Percentiles rank a stretch among this genome's conserved stretches.
Conservation (phyloP, 106 monocot genomes). For the Alisma plantagoaquatica region DNA sequence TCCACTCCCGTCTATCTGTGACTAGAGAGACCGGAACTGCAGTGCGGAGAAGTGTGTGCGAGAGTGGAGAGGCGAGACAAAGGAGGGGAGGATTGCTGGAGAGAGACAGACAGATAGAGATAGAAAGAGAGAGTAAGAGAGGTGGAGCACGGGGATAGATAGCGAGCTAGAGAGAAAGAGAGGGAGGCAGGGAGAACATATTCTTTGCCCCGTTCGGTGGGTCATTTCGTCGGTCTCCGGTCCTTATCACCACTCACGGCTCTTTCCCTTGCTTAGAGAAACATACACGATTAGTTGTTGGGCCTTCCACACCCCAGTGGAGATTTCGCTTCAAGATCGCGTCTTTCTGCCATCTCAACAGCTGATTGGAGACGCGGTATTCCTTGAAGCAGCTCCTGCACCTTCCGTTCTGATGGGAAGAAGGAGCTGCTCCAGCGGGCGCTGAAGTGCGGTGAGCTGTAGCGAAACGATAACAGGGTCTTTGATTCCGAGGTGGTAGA, state of each 20-base stretch:
- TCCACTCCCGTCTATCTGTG: no score
- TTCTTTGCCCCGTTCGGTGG: no score
- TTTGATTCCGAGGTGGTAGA: no score
- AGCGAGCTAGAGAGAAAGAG: no score
- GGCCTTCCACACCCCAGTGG: no score
- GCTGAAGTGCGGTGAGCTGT: no score
- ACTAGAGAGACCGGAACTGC: neutral
- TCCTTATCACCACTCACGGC: neutral
- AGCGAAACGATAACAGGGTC: no score
- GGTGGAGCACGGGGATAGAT: neutral
- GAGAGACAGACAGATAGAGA: no score
- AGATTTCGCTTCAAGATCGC: no score
- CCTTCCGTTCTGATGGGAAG: neutral
- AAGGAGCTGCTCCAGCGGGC: neutral
- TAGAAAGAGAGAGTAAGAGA: neutral
- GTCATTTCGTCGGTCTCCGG: neutral
- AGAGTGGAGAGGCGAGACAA: neutral
- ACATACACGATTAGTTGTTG: no score
- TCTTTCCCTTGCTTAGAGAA: no score
- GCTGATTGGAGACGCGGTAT: neutral
- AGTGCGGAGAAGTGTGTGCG: neutral
- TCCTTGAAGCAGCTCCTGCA: neutral
- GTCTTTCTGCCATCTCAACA: neutral
- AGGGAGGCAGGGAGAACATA: no score
- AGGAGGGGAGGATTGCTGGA: neutral